These are phyloP conservation scores for Pestalotiopsis sp. DNA, from an alignment of 2,329 filamentous ascomycete genomes.

Conservation along the genomic window DNA sequence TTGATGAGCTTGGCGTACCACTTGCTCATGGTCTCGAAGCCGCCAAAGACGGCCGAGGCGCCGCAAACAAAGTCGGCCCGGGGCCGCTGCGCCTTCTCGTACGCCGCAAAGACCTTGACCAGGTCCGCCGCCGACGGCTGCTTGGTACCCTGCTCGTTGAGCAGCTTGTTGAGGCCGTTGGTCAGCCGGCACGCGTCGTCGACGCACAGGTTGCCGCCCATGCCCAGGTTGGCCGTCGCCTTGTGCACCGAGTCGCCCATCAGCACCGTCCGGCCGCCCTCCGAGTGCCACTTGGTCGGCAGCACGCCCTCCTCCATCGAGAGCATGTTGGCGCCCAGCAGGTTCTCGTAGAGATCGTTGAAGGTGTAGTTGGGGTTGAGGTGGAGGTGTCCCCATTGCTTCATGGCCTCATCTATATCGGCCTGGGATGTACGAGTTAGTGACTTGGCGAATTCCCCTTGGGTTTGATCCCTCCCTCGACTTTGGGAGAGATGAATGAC, in stretches of 20 bases:
- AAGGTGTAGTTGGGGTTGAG: constrained; percentile 1
- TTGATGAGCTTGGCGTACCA: constrained; percentile 5
- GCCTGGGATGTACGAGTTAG: neutral
- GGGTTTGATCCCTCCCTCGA: neutral
- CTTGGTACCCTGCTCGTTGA: neutral
- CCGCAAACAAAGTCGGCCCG: constrained; percentile 3
- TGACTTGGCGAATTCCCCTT: neutral
- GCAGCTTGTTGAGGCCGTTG: neutral
- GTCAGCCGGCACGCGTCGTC: constrained; percentile 5
- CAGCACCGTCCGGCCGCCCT: neutral
- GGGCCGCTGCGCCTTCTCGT: neutral
- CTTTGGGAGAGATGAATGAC: neutral
- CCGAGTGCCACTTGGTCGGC: constrained; percentile 4
- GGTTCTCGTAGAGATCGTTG: neutral
- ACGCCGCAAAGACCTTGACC: neutral
- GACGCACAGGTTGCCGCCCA: constrained; percentile 10
- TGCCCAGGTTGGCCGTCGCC: constrained; percentile 8
- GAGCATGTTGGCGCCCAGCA: neutral
- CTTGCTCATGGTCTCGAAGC: constrained; percentile 9
- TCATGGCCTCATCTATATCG: constrained; percentile 6
- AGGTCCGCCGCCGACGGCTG: neutral
- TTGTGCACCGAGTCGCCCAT: constrained; percentile 8
- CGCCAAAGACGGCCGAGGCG: constrained; percentile 3
- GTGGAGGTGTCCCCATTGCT: constrained; percentile 6
- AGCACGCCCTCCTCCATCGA: constrained; percentile 9